Evolutionary conservation across 495 filamentous ascomycete species (phyloP).

Genomic region (Tetracladium setigerum): DNA sequence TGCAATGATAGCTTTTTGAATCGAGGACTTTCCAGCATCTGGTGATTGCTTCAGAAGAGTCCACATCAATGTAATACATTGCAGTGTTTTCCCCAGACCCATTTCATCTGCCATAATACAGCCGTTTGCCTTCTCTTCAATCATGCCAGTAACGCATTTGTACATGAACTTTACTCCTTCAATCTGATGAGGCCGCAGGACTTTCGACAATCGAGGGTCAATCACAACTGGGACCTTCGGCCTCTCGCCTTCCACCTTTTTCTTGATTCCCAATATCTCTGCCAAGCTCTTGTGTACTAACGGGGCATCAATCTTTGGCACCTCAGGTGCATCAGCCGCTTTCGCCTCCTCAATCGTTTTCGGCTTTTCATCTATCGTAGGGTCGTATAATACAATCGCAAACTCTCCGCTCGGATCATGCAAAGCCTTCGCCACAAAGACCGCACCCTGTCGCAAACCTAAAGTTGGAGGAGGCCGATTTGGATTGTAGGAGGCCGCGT

Average conservation of each 20-base stretch:
- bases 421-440: constrained; percentile 82
- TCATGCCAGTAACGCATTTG: constrained; percentile 82
- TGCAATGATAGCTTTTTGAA: constrained; percentile 98
- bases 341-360: constrained; percentile 42
- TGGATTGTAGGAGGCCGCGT: constrained; percentile 60
- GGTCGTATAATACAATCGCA: constrained; percentile 92
- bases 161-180: constrained; percentile 99
- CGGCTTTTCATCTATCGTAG: constrained; percentile 81
- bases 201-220: constrained; percentile 84
- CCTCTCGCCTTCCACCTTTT: constrained; percentile 68
- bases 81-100: constrained; percentile 91
- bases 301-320: constrained; percentile 64
- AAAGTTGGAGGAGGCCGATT: constrained; percentile 76
- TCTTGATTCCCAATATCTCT: constrained; percentile 92
- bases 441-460: constrained; percentile 74
- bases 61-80: constrained; percentile 74
- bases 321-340: constrained; percentile 33
- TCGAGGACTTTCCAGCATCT: constrained; percentile 85
- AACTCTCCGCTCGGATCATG: constrained; percentile 96
- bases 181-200: constrained; percentile 92
- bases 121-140: constrained; percentile 89
- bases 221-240: constrained; percentile 96
- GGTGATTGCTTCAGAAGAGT: constrained; percentile 92
- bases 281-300: constrained; percentile 89
- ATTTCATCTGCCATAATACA: constrained; percentile 99